Evolutionary conservation across 2,329 filamentous ascomycete genomes (phyloP).

Genomic region (Diplodia corticola): DNA sequence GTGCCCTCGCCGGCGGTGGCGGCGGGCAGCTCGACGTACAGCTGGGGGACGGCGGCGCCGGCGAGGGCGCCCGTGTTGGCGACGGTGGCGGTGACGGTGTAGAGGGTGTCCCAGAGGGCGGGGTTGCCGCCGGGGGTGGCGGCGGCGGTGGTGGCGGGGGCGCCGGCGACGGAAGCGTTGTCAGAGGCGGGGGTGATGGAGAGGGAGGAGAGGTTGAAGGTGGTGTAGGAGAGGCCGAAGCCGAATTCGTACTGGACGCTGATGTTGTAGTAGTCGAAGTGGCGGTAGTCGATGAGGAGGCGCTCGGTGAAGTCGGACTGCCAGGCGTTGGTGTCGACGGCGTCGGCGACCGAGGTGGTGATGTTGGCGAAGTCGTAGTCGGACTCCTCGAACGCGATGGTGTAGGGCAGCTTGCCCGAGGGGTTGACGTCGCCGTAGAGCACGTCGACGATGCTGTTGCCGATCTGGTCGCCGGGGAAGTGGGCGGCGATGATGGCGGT

Average conservation of each 20-base stretch:
- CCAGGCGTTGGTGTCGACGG: slow-evolving; percentile 22
- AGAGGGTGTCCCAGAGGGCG: slow-evolving; percentile 8
- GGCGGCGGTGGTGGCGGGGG: slow-evolving; percentile 35
- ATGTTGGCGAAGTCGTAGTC: slow-evolving; percentile 49
- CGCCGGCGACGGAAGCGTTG: slow-evolving; percentile 54
- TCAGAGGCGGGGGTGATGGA: slow-evolving; percentile 46
- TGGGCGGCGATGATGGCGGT: slow-evolving; percentile 32
- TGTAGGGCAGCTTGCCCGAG: slow-evolving; percentile 82
- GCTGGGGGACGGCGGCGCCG: slow-evolving; percentile 56
- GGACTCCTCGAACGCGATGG: slow-evolving; percentile 68
- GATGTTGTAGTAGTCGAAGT: slow-evolving; percentile 77
- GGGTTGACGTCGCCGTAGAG: slow-evolving; percentile 77
- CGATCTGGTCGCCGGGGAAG: slow-evolving; percentile 61
- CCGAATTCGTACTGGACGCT: slow-evolving; percentile 83
- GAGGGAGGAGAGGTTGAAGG: slow-evolving; percentile 62
- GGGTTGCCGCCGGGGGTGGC: slow-evolving; percentile 22
- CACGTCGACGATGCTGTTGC: slow-evolving; percentile 76
- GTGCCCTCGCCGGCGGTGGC: slow-evolving; percentile 41
- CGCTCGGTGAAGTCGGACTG: slow-evolving; percentile 70
- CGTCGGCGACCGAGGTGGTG: slow-evolving; percentile 26
- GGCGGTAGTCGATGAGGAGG: slow-evolving; percentile 84
- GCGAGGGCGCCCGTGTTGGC: slow-evolving; percentile 52
- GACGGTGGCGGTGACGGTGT: slow-evolving; percentile 49
- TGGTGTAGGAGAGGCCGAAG: slow-evolving; percentile 79
- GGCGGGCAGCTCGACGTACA: slow-evolving; percentile 54